phyloP scores from a whole-genome alignment of 2,329 filamentous ascomycete species.

The Fusarium palustre region DNA sequence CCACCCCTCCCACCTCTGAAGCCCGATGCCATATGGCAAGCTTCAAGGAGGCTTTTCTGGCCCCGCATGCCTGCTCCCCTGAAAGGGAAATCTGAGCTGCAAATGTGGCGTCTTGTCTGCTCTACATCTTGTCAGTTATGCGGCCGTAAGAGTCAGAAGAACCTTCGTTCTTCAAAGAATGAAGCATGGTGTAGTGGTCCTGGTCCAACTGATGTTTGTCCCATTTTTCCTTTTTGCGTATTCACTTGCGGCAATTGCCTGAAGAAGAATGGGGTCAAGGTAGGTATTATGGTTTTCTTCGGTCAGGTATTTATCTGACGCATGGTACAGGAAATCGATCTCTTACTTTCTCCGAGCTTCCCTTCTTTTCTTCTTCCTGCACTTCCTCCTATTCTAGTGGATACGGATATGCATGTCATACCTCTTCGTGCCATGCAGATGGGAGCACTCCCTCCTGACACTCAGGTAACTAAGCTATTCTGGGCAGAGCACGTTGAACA shows the following conservation, averaged over 20 bases:
- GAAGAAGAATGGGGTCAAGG: slow-evolving; percentile 70
- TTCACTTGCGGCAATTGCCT: slow-evolving; percentile 76
- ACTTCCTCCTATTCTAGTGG: slow-evolving; percentile 76
- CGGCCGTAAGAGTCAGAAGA: slow-evolving; percentile 53
- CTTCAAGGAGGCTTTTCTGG: slow-evolving; percentile 73
- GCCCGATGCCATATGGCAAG: slow-evolving; percentile 77
- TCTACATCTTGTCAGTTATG: slow-evolving; percentile 76
- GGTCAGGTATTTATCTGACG: slow-evolving; percentile 36
- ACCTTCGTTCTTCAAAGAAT: slow-evolving; percentile 47
- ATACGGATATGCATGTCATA: slow-evolving; percentile 70
- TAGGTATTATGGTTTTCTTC: slow-evolving; percentile 54
- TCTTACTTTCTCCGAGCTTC: slow-evolving; percentile 71
- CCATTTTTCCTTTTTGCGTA: slow-evolving; percentile 78
- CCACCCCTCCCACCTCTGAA: slow-evolving; percentile 53
- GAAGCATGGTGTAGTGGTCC: slow-evolving; percentile 69
- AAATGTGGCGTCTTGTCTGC: slow-evolving; percentile 80
- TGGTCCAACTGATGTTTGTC: slow-evolving; percentile 68
- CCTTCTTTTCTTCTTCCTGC: slow-evolving; percentile 73
- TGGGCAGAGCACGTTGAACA: slow-evolving; percentile 71
- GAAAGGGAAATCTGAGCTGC: slow-evolving; percentile 72
- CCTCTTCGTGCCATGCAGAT: slow-evolving; percentile 66
- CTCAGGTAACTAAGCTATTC: slow-evolving; percentile 74
- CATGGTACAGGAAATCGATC: slow-evolving; percentile 72
- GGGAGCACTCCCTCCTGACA: slow-evolving; percentile 57
- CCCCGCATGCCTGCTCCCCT: slow-evolving; percentile 77